Conservation (phyloP, 1,284 basidiomycete species). For the Ceratobasidium sp. region DNA sequence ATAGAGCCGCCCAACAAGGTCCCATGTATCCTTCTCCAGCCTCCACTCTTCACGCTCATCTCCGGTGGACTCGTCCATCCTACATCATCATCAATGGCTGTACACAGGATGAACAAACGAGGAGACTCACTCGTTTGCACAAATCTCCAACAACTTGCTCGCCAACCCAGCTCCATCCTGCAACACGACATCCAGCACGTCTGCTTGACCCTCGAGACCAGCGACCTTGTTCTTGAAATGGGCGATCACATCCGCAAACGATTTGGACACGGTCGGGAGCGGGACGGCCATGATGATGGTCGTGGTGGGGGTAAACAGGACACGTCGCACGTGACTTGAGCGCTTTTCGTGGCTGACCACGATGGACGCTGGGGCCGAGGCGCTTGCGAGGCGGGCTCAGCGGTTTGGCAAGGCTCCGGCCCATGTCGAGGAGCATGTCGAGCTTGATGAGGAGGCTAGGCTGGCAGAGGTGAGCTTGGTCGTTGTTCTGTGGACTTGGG, state of each 20-base stretch:
- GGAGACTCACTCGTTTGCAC: constrained; percentile 69
- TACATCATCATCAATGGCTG: constrained; percentile 44
- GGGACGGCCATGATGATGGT: constrained; percentile 4
- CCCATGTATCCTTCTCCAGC: constrained; percentile 84
- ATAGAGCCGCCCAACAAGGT: constrained; percentile 71
- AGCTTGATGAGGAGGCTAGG: constrained; percentile 27
- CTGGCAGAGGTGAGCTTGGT: constrained; percentile 4
- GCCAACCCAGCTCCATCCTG: constrained; percentile 73
- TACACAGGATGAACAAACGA: not conserved
- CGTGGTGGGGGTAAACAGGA: not conserved
- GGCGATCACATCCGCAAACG: constrained; percentile 33
- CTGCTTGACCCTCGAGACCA: not conserved
- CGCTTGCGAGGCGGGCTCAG: constrained; percentile 29
- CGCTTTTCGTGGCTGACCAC: not conserved
- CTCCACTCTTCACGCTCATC: constrained; percentile 67
- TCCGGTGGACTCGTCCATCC: constrained; percentile 58
- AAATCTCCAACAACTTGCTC: constrained; percentile 67
- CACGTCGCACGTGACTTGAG: not conserved
- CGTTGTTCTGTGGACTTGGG: not conserved
- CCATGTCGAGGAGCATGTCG: not conserved
- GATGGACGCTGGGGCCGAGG: constrained; percentile 28
- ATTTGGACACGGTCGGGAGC: constrained; percentile 18
- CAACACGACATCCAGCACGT: constrained; percentile 59
- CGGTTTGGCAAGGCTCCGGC: constrained; percentile 18
- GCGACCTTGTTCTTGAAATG: constrained; percentile 12